Base-by-base conservation (phyloP, 306 rosid genomes). In the Medicago truncatula region DNA sequence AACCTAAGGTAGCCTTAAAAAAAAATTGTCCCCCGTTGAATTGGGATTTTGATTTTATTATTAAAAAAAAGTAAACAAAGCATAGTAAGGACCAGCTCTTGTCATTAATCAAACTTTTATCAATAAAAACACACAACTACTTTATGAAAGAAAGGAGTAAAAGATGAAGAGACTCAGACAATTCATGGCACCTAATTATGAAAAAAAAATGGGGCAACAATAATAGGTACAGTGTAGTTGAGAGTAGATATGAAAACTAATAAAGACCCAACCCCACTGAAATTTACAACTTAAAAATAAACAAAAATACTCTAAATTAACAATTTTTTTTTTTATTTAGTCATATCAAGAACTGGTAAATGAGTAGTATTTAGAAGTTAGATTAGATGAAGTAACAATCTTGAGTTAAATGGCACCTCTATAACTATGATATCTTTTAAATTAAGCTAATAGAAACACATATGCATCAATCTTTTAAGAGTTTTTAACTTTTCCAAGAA, bases 191-290 rank as follows among this genome's bases (percentile, higher is more conserved):
- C 23, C 54, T 39, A 38, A 68, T 50, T 56, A 20, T 56, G 34
- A 56, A 56, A 54, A 56, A 69, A 20, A 74, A 57, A 67, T 12
- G 66, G 78, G 23, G 31, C 67, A 61, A 38, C 38, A n/a, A 4
- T 8, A 75, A 50, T 40, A 8, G 73, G 13, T 13, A 44, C 56
- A 61, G 67, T 50, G 31, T 54, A 4, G 77, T 81, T 76, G 78
- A 70, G 81, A 46, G 70, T 71, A 54, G 81, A 53, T 62, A 70
- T 5, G 70, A 63, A 62, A 54, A 43, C 14, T 63, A 76, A 62
- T 69, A 18, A 41, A 52, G 43, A 81, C 18, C 38, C 43, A 63
- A 63, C 81, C 80, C 81, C 77, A 70, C 70, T 36, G 8, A 21
- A 71, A n/a, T 18, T 20, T 9, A 16, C 12, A 46, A 12, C 53